Evolutionary conservation across 768 basidiomycete species (phyloP).

Genomic region (Cystobasidium onofrii): DNA sequence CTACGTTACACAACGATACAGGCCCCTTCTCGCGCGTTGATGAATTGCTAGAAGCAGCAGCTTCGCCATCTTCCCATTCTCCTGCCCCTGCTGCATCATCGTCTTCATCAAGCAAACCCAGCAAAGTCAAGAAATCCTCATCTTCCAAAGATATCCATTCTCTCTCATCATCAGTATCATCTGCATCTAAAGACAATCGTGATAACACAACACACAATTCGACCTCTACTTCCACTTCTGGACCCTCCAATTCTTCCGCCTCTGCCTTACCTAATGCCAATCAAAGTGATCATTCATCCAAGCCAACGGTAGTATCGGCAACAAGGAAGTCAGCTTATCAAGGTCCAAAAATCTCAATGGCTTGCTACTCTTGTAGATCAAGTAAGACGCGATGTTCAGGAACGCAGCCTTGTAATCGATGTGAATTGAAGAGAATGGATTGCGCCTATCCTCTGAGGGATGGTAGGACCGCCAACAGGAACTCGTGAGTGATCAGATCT

Average conservation of each 20-base stretch:
- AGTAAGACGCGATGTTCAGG: constrained; percentile 2
- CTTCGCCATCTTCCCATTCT: background rate
- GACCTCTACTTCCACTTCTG: background rate
- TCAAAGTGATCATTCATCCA: too few species aligned
- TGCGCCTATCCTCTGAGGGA: background rate
- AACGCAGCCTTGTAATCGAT: background rate
- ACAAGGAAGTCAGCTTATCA: background rate
- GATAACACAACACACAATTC: background rate
- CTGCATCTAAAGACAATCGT: background rate
- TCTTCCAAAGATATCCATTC: background rate
- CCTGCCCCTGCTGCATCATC: background rate
- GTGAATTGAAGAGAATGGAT: constrained; percentile 1
- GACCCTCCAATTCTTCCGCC: background rate
- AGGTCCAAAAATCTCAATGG: constrained; percentile 10
- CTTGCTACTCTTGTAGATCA: background rate
- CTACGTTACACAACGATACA: background rate
- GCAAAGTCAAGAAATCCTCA: background rate
- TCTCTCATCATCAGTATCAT: too few species aligned
- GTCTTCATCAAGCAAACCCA: background rate
- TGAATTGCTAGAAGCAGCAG: background rate
- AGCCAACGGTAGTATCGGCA: background rate
- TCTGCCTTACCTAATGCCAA: background rate
- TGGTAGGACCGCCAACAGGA: background rate
- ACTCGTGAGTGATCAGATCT: constrained; percentile 9
- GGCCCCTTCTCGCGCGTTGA: background rate